Percentiles rank a stretch among this genome's conserved stretches.
These are phyloP conservation scores for Fusarium torreyae DNA, from an alignment of 2,329 filamentous ascomycete species.

Conservation along the genomic window DNA sequence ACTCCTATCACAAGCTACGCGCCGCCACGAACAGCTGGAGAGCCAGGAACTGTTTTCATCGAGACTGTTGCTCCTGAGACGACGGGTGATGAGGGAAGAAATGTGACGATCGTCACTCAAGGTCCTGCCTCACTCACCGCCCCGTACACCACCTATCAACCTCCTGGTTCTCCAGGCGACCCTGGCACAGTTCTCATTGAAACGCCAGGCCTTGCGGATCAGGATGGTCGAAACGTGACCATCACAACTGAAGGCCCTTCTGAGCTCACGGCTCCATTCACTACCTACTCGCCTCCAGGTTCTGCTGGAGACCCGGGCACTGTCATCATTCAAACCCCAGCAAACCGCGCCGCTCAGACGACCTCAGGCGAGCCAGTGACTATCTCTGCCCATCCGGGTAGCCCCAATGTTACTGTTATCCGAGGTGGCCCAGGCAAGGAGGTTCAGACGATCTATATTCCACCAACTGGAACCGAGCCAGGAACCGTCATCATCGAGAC, in stretches of 20 bases:
- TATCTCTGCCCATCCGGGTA: constrained; percentile 6
- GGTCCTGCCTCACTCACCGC: constrained; percentile 19
- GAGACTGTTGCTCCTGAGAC: constrained; percentile 21
- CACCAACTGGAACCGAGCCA: constrained; percentile 15
- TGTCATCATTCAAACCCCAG: constrained; percentile 17
- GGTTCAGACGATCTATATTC: constrained; percentile 8
- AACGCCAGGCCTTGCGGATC: constrained; percentile 16
- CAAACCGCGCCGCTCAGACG: not conserved
- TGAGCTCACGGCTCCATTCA: not conserved
- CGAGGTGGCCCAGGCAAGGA: constrained; percentile 15
- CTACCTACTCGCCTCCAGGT: constrained; percentile 14
- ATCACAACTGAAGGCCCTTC: constrained; percentile 3
- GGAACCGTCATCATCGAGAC: constrained; percentile 26
- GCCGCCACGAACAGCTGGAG: constrained; percentile 22
- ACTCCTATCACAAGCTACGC: constrained; percentile 26
- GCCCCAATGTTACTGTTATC: constrained; percentile 19
- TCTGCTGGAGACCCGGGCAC: constrained; percentile 12
- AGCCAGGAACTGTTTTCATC: constrained; percentile 33
- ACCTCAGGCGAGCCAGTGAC: constrained; percentile 9
- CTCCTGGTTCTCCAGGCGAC: constrained; percentile 25
- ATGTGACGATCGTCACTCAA: constrained; percentile 26
- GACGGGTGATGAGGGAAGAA: constrained; percentile 4
- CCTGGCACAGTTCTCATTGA: constrained; percentile 36
- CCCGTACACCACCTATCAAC: constrained; percentile 29
- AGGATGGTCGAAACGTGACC: constrained; percentile 1